Base-by-base conservation (phyloP, 139 green algal genomes). In the Coelastrella sp. region DNA sequence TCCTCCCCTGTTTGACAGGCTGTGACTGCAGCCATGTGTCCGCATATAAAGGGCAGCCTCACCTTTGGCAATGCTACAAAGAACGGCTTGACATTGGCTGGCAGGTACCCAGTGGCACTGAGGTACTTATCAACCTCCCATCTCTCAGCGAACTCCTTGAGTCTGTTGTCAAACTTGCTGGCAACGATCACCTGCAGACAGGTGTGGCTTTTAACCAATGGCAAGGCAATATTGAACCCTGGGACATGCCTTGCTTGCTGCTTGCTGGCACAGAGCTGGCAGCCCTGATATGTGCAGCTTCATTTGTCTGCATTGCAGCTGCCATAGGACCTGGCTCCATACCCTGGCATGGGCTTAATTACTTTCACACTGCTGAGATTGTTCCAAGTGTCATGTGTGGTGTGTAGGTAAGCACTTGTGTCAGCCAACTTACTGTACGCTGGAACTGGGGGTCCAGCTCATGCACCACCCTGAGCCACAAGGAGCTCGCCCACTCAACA, bases 71-170 rank as follows among this genome's bases (percentile, higher is more conserved):
- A 93, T 4, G 97, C 97, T 35, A 99, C 95, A 86, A 99, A 99
- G 91, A 99, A 99, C 24, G 97, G 97, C 89, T 95, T 95, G 12
- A 98, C 95, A 19, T 95, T 96, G 20, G 93, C 82, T 11, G 95
- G 95, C 81, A 99, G 95, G 92, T 99, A 99, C 7, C 97, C 97
- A 0, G 93, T 95, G 17, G 97, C 96, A 24, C 92, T 93, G 35
- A 99, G 93, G 85, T 99, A 99, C 66, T 97, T 97, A 92, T 99
- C 97, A 59, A 99, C 94, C 94, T 99, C 97, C 97, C 97, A 99
- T 14, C 97, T 94, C 92, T 99, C 96, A 8, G 79, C 90, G 92
- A 99, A 98, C 93, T 99, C 97, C 90, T 98, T 97, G 27, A 98
- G 91, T 8, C 97, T 95, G 93, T 99, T 99, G 94, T 99, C 97